phyloP scores from a whole-genome alignment of 1,284 basidiomycete species.

The Pascua guehoae region DNA sequence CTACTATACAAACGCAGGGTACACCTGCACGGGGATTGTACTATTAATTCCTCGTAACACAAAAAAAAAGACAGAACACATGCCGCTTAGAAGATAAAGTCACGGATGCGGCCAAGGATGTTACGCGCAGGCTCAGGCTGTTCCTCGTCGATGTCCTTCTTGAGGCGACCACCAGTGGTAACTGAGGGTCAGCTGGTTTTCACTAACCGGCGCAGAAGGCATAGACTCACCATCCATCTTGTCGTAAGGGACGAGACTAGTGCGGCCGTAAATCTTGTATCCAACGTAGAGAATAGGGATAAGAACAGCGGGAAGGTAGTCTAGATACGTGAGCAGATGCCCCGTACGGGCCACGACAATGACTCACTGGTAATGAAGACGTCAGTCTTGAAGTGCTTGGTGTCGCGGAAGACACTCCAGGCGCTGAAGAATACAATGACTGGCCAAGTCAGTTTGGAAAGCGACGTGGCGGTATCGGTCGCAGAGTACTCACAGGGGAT shows the following conservation, averaged over 20 bases:
- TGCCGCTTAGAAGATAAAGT: no score
- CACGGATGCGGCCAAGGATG: no score
- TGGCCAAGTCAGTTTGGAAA: background rate
- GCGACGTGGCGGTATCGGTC: no score
- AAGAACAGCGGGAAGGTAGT: conserved; percentile 54
- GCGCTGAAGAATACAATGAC: conserved; percentile 24
- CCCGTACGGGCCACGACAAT: no score
- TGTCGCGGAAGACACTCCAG: conserved; percentile 18
- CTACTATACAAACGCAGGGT: no score
- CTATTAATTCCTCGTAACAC: no score
- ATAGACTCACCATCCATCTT: conserved; percentile 54
- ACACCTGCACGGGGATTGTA: no score
- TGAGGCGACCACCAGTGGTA: no score
- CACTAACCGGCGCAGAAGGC: background rate
- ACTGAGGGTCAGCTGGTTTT: no score
- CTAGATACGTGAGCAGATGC: background rate
- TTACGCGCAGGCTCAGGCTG: no score
- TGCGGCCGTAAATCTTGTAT: conserved; percentile 59
- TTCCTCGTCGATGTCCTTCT: no score
- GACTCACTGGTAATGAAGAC: background rate
- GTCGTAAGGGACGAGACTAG: conserved; percentile 53
- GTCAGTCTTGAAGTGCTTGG: background rate
- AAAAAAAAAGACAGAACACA: no score
- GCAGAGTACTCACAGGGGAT: background rate
- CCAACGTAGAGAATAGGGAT: conserved; percentile 57